These are phyloP conservation scores for Effrenium voratum DNA, from an alignment of 73 alveolate species.

Conservation along the genomic window DNA sequence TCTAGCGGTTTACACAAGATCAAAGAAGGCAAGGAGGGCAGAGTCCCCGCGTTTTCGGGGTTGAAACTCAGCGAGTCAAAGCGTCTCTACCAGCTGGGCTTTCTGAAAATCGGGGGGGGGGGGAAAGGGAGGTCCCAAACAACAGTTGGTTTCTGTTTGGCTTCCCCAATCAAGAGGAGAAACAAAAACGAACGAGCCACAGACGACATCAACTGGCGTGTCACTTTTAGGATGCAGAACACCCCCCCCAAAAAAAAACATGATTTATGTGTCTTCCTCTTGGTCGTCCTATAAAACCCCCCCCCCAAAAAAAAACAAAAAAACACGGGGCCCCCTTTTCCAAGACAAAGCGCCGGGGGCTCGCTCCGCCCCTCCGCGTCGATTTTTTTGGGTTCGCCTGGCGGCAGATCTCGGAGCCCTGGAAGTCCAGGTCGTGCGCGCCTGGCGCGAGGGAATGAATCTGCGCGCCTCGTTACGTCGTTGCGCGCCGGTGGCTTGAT, in stretches of 20 bases:
- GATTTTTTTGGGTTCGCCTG: background rate
- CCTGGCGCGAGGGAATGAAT: background rate
- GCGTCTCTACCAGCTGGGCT: too few species aligned
- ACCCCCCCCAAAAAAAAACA: background rate
- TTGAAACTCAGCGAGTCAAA: too few species aligned
- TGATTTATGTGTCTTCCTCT: background rate
- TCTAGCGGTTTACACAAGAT: too few species aligned
- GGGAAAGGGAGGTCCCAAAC: too few species aligned
- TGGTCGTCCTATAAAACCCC: background rate
- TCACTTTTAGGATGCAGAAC: background rate
- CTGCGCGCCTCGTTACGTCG: background rate
- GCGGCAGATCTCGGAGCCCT: slow-evolving; percentile 78
- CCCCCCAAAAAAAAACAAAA: background rate
- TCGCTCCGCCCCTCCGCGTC: background rate
- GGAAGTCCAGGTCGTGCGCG: slow-evolving; percentile 14
- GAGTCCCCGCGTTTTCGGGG: too few species aligned
- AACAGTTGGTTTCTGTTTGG: too few species aligned
- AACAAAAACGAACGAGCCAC: too few species aligned
- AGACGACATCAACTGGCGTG: background rate
- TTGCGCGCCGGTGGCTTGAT: background rate
- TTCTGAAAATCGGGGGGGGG: too few species aligned
- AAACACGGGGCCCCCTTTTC: background rate
- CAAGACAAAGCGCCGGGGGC: background rate
- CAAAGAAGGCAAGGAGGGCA: too few species aligned
- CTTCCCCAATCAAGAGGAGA: too few species aligned